Evolutionary conservation across 1,139 yeast genomes (phyloP).

Genomic region (Suhomyces guaymorum): DNA sequence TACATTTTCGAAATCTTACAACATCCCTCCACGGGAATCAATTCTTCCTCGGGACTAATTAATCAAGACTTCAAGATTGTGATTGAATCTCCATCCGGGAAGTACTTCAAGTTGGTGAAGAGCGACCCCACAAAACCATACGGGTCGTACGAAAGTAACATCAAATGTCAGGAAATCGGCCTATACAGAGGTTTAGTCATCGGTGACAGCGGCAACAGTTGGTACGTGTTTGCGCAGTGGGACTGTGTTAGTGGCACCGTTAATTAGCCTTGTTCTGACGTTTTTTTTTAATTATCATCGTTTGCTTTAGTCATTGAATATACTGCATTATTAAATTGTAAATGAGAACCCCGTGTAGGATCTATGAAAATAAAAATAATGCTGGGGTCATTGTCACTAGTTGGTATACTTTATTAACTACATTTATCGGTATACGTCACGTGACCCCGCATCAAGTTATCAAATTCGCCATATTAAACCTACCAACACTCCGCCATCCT

Average conservation of each 20-base stretch:
- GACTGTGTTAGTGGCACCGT: conserved; percentile 44
- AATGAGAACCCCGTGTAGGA: too few species aligned
- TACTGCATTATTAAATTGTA: conserved; percentile 7
- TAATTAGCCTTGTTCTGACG: conserved; percentile 1
- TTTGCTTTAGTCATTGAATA: conserved; percentile 8
- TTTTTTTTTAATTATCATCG: conserved; percentile 4
- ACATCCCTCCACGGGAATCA: conserved; percentile 61
- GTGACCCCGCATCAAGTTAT: too few species aligned
- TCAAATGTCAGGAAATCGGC: conserved; percentile 72
- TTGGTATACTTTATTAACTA: too few species aligned
- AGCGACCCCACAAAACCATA: conserved; percentile 45
- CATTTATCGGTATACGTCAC: too few species aligned
- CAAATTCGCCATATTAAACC: too few species aligned
- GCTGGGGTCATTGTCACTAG: too few species aligned
- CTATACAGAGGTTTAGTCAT: conserved; percentile 80
- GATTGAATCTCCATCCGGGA: conserved; percentile 82
- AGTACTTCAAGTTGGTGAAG: conserved; percentile 60
- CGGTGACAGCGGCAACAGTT: conserved; percentile 75
- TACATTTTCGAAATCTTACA: conserved; percentile 67
- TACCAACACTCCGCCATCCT: not conserved
- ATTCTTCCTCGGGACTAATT: conserved; percentile 34
- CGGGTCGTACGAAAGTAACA: conserved; percentile 59
- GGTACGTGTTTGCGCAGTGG: conserved; percentile 96
- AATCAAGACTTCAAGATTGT: conserved; percentile 58
- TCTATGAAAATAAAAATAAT: too few species aligned